Percentiles rank a stretch among this genome's conserved stretches.
These are phyloP conservation scores for Tuber melanosporum DNA, from an alignment of 495 filamentous ascomycete species.

Conservation along the genomic window DNA sequence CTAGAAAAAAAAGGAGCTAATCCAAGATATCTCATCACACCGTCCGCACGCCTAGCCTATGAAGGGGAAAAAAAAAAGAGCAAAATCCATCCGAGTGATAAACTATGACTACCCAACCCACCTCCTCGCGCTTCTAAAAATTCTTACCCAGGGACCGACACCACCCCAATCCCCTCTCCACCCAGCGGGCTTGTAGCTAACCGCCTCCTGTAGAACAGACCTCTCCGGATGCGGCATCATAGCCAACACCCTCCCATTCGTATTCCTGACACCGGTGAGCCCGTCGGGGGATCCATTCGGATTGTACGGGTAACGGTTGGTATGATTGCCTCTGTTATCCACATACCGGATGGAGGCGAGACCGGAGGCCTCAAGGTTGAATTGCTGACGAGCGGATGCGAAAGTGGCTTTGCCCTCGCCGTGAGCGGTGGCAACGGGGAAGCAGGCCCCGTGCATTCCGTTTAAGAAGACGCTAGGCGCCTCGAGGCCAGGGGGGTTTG, in stretches of 20 bases:
- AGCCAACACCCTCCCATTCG: constrained; percentile 78
- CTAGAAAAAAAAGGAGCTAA: not conserved
- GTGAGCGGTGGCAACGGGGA: constrained; percentile 87
- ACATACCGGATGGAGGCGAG: constrained; percentile 69
- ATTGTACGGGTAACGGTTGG: constrained; percentile 82
- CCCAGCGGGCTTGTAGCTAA: constrained; percentile 62
- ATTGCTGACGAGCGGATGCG: constrained; percentile 54
- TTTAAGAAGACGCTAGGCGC: constrained; percentile 79
- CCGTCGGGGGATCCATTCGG: constrained; percentile 86
- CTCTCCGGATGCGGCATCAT: constrained; percentile 97
- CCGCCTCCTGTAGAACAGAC: constrained; percentile 76
- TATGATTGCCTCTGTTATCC: constrained; percentile 67
- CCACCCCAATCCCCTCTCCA: constrained; percentile 70
- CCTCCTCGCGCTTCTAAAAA: constrained; percentile 71
- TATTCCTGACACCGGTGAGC: constrained; percentile 73
- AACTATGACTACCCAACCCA: constrained; percentile 63
- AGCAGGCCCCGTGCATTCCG: constrained; percentile 74
- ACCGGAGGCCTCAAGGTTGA: constrained; percentile 45
- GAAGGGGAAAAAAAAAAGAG: not conserved
- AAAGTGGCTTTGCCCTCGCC: constrained; percentile 87
- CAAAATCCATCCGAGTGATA: not conserved
- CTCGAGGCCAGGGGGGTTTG: constrained; percentile 50
- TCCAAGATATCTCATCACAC: not conserved
- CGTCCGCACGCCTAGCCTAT: not conserved
- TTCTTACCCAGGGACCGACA: constrained; percentile 74